A percentile compares a stretch with the other conserved stretches of the same genome.
Conservation (phyloP, 148 eudicot genomes). For the Rhododendron molle region DNA sequence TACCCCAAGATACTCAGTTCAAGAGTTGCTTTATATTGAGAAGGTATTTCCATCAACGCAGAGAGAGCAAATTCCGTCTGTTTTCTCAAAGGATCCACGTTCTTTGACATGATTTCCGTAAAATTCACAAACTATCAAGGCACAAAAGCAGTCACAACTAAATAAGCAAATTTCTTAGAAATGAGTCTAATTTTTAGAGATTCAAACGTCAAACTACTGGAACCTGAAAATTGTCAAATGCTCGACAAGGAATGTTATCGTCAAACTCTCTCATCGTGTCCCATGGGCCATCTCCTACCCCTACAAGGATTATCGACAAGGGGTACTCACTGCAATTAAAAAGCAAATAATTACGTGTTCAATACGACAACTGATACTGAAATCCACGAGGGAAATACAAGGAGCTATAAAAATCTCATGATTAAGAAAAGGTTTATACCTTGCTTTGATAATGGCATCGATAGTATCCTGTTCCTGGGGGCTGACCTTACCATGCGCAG, state of each 20-base stretch:
- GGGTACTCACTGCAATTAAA: constrained; percentile 60
- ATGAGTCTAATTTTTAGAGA: not conserved
- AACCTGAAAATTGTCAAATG: constrained; percentile 86
- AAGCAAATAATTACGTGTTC: not conserved
- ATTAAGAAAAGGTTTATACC: constrained; percentile 30
- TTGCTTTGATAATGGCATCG: constrained; percentile 74
- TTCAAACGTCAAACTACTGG: not conserved
- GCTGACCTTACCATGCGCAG: constrained; percentile 49
- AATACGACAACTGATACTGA: not conserved
- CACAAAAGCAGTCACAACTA: not conserved
- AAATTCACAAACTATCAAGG: constrained; percentile 64
- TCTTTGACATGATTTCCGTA: constrained; percentile 67
- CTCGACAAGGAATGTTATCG: constrained; percentile 70
- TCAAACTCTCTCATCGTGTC: constrained; percentile 86
- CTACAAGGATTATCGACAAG: constrained; percentile 73
- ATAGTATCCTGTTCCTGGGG: constrained; percentile 66
- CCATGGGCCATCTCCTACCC: constrained; percentile 96
- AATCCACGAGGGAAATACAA: not conserved
- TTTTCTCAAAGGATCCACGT: constrained; percentile 35
- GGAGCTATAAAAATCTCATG: not conserved
- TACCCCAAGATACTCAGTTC: constrained; percentile 63
- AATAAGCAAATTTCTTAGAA: not conserved
- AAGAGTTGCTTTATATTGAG: constrained; percentile 65
- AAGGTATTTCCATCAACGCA: constrained; percentile 82
- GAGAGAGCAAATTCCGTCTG: constrained; percentile 68